A percentile compares a stretch with the other conserved stretches of the same genome.
These are phyloP conservation scores for Euptelea pleiosperma DNA, from an alignment of 164 flowering plant genomes.

Conservation along the genomic window DNA sequence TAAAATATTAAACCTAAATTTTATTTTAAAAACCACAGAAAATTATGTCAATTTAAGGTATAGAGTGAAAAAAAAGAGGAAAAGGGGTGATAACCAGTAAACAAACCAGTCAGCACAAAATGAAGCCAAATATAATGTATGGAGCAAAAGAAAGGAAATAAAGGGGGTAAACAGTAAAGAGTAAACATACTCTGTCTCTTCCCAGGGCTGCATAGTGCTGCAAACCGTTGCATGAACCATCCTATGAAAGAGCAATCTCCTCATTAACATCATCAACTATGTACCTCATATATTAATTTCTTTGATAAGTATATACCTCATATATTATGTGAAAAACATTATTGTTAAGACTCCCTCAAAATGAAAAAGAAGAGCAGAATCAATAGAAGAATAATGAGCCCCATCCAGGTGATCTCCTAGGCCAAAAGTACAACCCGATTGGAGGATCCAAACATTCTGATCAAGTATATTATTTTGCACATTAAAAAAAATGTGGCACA, in stretches of 20 bases:
- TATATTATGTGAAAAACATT: neutral
- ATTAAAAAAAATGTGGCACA: neutral
- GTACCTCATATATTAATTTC: neutral
- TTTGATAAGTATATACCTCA: too few relatives aligned
- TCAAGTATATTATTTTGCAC: neutral
- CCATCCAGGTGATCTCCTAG: too few relatives aligned
- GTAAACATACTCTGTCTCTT: conserved; percentile 69
- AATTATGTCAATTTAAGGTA: neutral
- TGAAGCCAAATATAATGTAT: neutral
- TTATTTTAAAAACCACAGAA: neutral
- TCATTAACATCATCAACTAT: conserved; percentile 2
- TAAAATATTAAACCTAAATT: too few relatives aligned
- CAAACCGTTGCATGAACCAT: conserved; percentile 97
- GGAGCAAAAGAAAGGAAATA: neutral
- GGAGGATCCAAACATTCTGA: neutral
- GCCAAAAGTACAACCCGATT: neutral
- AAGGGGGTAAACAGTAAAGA: neutral
- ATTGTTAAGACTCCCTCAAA: neutral
- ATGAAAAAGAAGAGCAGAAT: neutral
- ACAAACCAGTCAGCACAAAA: too few relatives aligned
- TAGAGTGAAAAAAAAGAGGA: neutral
- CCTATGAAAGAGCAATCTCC: conserved; percentile 40
- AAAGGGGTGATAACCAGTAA: neutral
- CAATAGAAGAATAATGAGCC: neutral
- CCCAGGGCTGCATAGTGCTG: conserved; percentile 99